Base-by-base conservation (phyloP, 2,329 filamentous ascomycete species). In the Penicillium palitans region DNA sequence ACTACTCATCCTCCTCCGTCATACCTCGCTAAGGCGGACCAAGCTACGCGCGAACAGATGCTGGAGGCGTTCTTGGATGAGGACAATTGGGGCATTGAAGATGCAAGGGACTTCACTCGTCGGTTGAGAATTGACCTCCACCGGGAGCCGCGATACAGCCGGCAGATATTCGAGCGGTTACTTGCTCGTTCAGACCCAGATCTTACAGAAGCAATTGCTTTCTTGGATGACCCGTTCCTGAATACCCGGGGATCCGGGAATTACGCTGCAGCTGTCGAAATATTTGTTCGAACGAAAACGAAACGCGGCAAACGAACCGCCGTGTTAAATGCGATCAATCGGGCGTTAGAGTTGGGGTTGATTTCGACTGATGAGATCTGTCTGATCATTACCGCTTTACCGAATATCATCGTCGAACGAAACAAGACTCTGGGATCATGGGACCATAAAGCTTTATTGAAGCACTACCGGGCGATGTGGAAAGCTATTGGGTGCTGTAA, bases 191-290 rank as follows among this genome's bases (percentile, higher is more conserved):
- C 45, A 27, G 39, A 25, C 31, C 52, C 45, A 42, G 55, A 60
- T 39, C 56, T 61, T 50, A 57, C 49, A 35, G 69, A 76, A 41
- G 59, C 70, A 2, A 48, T 72, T 24, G 46, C 58, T 9, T 78
- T 78, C 47, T 49, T 78, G 41, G 67, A 72, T 46, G 75, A 78
- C 52, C 68, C 72, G 0, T 68, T 63, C 17, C 50, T 78, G 37
- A 78, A 78, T 55, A 66, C 70, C 8, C 61, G 61, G 9, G 72
- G 72, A 7, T 69, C 75, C 6, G 68, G 70, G 1, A 78, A 78
- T 59, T 76, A 75, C 50, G 48, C 68, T 15, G 58, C 61, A 6
- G 62, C 70, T 10, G 64, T 76, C 17, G 55, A 73, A 25, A 48
- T 69, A 52, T 66, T 72, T 39, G 48, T 63, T 25, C 57, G 55